Evolutionary conservation across 768 basidiomycete genomes (phyloP), one percentile per base, ranked within the genome.

Genomic region (Kwoniella sp.): DNA sequence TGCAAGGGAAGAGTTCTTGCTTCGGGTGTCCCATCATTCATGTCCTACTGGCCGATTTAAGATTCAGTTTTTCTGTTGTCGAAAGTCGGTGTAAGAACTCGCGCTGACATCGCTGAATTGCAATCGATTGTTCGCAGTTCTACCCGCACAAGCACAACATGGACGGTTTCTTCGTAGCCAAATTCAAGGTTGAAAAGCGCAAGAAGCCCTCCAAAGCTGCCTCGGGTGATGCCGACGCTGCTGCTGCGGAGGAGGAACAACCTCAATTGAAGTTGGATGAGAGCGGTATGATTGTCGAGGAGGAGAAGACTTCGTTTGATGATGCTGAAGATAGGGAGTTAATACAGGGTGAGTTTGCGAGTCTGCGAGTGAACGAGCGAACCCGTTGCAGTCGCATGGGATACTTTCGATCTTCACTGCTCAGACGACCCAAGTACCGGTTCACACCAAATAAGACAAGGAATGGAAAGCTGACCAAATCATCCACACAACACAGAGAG

Each of bases 81-180:
- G n/a, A n/a, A n/a, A n/a, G n/a, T n/a, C n/a, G n/a, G n/a, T n/a
- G n/a, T n/a, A n/a, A n/a, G n/a, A n/a, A n/a, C n/a, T n/a, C n/a
- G n/a, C n/a, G n/a, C n/a, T n/a, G n/a, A n/a, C n/a, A n/a, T n/a
- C n/a, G n/a, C n/a, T n/a, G n/a, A n/a, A n/a, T n/a, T n/a, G n/a
- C n/a, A n/a, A n/a, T n/a, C 33, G 13, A 33, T 33, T 13, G 13
- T 13, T 5, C 33, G 13, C 10, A 78, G 75, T 80, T 75, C 65
- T 80, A 80, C 62, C 80, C 94, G 17, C 94, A 97, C 80, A 93
- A 96, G 72, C 94, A 97, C 82, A 99, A 99, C 81, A 96, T 98
- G 94, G 96, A 99, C 79, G 96, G 96, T 5, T 99, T 99, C 85
- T 99, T 85, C 80, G 94, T 98, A 59, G 95, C 95, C 63, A 98